Evolutionary conservation across 2,329 filamentous ascomycete genomes (phyloP).

Genomic region (Phyllosticta capitalensis): DNA sequence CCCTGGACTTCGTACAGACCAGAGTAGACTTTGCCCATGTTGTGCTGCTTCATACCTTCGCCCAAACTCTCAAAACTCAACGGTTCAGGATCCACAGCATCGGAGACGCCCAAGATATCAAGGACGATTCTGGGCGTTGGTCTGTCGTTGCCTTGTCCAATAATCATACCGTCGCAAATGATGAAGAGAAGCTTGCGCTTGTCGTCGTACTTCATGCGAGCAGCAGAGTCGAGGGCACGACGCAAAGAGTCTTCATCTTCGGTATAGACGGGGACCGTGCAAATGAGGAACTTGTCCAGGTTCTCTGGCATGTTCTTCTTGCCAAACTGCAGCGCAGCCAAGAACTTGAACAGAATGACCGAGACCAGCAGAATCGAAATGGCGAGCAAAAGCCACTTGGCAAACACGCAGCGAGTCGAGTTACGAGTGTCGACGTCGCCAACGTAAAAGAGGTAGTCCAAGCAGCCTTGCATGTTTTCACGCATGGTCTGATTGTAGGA

Average conservation of each 20-base stretch:
- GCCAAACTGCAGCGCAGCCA: conserved; percentile 90
- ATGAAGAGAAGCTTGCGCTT: conserved; percentile 93
- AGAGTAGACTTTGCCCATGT: conserved; percentile 98
- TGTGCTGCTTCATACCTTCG: conserved; percentile 94
- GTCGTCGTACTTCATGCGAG: conserved; percentile 93
- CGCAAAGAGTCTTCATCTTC: conserved; percentile 97
- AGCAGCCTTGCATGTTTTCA: conserved; percentile 64
- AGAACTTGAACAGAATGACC: conserved; percentile 91
- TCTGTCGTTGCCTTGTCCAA: conserved; percentile 93
- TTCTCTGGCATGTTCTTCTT: conserved; percentile 88
- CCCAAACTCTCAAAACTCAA: conserved; percentile 94
- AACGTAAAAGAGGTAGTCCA: conserved; percentile 92
- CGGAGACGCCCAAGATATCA: conserved; percentile 90
- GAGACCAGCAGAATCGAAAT: conserved; percentile 70
- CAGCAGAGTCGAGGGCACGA: conserved; percentile 91
- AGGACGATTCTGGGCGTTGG: conserved; percentile 92
- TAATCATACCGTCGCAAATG: conserved; percentile 98
- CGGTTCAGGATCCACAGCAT: conserved; percentile 87
- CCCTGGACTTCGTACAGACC: conserved; percentile 96
- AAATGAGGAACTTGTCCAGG: conserved; percentile 96
- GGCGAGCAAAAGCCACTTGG: conserved; percentile 79
- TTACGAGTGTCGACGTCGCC: conserved; percentile 86
- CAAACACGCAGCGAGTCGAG: conserved; percentile 74
- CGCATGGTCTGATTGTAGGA: conserved; percentile 48
- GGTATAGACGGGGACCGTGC: conserved; percentile 93